Evolutionary conservation across 2,329 filamentous ascomycete genomes (phyloP).

Genomic region (Fusarium musae): DNA sequence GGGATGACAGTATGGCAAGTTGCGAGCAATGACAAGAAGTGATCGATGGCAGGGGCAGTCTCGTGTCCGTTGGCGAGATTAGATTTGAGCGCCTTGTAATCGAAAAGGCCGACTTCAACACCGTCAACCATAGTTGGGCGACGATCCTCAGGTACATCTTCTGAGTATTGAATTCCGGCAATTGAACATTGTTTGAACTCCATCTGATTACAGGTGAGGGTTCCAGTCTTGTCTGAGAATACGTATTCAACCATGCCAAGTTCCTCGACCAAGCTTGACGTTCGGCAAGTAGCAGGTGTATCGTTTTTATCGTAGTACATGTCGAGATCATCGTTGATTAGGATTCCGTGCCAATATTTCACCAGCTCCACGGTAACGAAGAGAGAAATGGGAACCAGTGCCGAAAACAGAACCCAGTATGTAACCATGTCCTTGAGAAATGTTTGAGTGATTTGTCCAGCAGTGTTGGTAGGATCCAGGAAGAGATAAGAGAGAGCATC

Average conservation of each 20-base stretch:
- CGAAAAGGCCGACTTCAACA: constrained; percentile 81
- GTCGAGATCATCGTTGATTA: constrained; percentile 97
- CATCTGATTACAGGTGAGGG: constrained; percentile 98
- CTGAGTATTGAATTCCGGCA: constrained; percentile 91
- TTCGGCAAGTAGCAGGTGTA: constrained; percentile 94
- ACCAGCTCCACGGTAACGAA: constrained; percentile 98
- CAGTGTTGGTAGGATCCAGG: constrained; percentile 69
- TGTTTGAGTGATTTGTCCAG: constrained; percentile 70
- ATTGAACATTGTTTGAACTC: constrained; percentile 97
- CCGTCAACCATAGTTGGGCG: constrained; percentile 82
- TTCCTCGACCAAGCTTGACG: constrained; percentile 95
- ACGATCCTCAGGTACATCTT: constrained; percentile 90
- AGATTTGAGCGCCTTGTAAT: constrained; percentile 79
- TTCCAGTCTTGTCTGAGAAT: constrained; percentile 98
- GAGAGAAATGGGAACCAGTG: constrained; percentile 94
- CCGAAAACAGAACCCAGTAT: constrained; percentile 98
- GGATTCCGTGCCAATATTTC: constrained; percentile 97
- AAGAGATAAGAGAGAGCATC: constrained; percentile 77
- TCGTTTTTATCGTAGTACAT: constrained; percentile 98
- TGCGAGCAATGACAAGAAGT: constrained; percentile 87
- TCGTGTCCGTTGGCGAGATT: constrained; percentile 71
- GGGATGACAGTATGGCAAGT: constrained; percentile 98
- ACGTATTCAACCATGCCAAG: constrained; percentile 98
- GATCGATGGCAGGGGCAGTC: constrained; percentile 68
- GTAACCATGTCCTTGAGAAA: constrained; percentile 97